Evolutionary conservation across 768 basidiomycete genomes (phyloP).

Genomic region (Boletus coccyginus): DNA sequence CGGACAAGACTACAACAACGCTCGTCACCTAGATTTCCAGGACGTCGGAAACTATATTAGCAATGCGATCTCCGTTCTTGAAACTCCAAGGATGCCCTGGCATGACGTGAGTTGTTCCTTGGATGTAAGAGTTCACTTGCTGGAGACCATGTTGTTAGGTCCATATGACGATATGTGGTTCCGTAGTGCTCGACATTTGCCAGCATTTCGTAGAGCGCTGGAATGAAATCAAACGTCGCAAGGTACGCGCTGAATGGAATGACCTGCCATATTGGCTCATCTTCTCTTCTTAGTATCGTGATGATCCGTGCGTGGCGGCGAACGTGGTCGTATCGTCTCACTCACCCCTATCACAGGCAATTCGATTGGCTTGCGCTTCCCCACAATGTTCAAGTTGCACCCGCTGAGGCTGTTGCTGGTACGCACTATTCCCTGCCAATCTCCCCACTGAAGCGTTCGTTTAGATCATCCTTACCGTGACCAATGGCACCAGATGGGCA

Average conservation of each 20-base stretch:
- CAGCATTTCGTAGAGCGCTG: slow-evolving; percentile 93
- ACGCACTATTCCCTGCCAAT: slow-evolving; percentile 19
- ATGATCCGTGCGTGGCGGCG: slow-evolving; percentile 44
- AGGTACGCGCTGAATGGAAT: slow-evolving; percentile 38
- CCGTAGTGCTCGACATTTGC: slow-evolving; percentile 83
- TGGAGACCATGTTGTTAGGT: slow-evolving; percentile 40
- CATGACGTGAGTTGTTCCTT: slow-evolving; percentile 67
- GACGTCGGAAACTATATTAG: slow-evolving; percentile 75
- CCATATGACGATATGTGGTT: slow-evolving; percentile 81
- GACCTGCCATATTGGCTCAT: slow-evolving; percentile 1
- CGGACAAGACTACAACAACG: slow-evolving; percentile 93
- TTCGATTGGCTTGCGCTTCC: slow-evolving; percentile 78
- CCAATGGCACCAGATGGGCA: slow-evolving; percentile 56
- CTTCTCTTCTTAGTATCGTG: slow-evolving; percentile 22
- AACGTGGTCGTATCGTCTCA: not conserved
- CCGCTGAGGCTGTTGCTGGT: slow-evolving; percentile 67
- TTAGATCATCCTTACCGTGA: slow-evolving; percentile 67
- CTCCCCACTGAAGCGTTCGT: not conserved
- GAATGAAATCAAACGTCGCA: slow-evolving; percentile 88
- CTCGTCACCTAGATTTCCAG: slow-evolving; percentile 81
- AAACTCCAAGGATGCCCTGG: slow-evolving; percentile 87
- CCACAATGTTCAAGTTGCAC: slow-evolving; percentile 58
- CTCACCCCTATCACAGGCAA: slow-evolving; percentile 33
- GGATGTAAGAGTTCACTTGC: not conserved
- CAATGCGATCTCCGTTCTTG: slow-evolving; percentile 63